Evolutionary conservation across 805 yeast species (phyloP).

Genomic region (Wickerhamomyces chambardii): DNA sequence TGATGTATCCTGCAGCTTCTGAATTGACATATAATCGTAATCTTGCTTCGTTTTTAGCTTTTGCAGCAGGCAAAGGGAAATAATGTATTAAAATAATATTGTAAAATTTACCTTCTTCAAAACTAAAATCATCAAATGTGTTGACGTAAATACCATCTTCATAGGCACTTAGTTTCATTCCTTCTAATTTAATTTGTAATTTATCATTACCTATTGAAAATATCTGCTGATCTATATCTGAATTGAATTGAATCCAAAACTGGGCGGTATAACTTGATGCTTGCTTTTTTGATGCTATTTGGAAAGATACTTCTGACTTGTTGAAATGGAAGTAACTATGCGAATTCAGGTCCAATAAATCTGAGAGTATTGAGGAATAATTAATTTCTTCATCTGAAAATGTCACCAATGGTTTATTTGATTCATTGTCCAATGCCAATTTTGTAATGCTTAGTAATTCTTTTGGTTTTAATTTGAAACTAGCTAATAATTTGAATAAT

Average conservation of each 20-base stretch:
- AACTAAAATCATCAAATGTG: conserved; percentile 7
- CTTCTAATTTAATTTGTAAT: conserved; percentile 18
- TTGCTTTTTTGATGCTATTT: not conserved
- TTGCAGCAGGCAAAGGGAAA: conserved; percentile 2
- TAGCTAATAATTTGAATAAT: no score
- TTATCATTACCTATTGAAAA: conserved; percentile 14
- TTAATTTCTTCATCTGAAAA: no score
- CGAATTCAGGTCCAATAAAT: conserved; percentile 10
- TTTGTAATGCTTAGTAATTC: no score
- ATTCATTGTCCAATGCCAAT: no score
- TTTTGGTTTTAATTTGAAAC: no score
- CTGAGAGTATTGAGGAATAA: no score
- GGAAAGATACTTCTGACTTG: conserved; percentile 16
- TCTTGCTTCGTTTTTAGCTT: conserved; percentile 6
- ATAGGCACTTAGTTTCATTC: conserved; percentile 21
- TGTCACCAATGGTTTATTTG: no score
- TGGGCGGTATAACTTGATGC: conserved; percentile 15
- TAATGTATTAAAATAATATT: conserved; percentile 13
- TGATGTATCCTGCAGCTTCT: conserved; percentile 9
- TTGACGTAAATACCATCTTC: conserved; percentile 4
- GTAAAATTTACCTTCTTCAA: conserved; percentile 9
- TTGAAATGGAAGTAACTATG: conserved; percentile 20
- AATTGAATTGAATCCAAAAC: conserved; percentile 19
- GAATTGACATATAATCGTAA: conserved; percentile 10
- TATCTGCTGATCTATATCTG: conserved; percentile 18